Evolutionary conservation across 2,329 filamentous ascomycete genomes (phyloP), one percentile per base, ranked within the genome.

Genomic region (Verticillium isaacii): DNA sequence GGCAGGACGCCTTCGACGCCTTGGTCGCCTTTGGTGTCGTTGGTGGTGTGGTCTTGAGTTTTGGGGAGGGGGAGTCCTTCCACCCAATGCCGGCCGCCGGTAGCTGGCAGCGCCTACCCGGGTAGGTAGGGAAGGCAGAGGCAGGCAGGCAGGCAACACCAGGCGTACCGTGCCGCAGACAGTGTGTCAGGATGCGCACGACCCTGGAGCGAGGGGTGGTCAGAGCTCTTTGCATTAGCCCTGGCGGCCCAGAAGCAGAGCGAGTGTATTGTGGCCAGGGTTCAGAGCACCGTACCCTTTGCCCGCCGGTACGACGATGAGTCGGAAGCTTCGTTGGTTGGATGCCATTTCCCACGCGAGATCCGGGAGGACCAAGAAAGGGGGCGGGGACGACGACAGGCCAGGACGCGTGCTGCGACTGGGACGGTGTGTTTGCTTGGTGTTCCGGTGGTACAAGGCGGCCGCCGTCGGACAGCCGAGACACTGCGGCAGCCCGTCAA

Each of bases 141-240:
- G 9, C 45, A 50, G 19, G 9, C 45, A 50, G 45, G 45, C 11
- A 5, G 17, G 12, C n/a, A 41, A n/a, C 37, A 37, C 12, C 29
- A 14, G 55, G 17, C n/a, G 55, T 14, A 57, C 55, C 32, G 34
- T 34, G 32, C 32, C n/a, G 17, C 8, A 32, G 15, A 58, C 57
- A 58, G 57, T 58, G 45, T 23, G 37, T n/a, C 9, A 14, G 17
- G 12, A 19, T 32, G 37, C 37, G 57, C 57, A 50, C 23, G 17
- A 50, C 25, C 37, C 39, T 58, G 25, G 36, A 45, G 34, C 34
- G 29, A 37, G 19, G n/a, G 29, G 45, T 60, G 58, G 58, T 60
- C 58, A 60, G 58, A 60, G 58, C 45, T 60, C 58, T 60, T 32
- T 55, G 58, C 58, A 60, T 50, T 50, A 50, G 45, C n/a, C 45